Evolutionary conservation across 1,139 yeast genomes (phyloP), one percentile per base, ranked within the genome.

Genomic region (Debaryomyces sp.): DNA sequence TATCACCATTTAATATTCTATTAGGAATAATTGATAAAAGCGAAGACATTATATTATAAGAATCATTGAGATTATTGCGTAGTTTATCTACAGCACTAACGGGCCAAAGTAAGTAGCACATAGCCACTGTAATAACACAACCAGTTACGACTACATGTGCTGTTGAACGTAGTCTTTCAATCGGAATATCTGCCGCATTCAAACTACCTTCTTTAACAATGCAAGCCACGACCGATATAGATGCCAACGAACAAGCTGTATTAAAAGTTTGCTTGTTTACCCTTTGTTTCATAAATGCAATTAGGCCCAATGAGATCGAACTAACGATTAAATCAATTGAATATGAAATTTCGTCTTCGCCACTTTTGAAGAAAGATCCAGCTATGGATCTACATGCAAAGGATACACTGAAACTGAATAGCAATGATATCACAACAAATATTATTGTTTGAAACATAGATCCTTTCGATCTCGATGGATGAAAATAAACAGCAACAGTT

Each of bases 401-500:
- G 2, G 89, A 80, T 5, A 85, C 77, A 0, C 75, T 53, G 44
- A 86, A 78, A 44, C 87, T 80, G 68, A 78, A 88, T 1, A 71
- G 49, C 17, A 89, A 66, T 0, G 92, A 76, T 4, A 80, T 53
- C 0, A 76, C 57, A 10, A 85, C 94, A 67, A 81, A 89, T 41
- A 81, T 60, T 21, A 87, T 65, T 8, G 91, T 83, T 61, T 89
- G 91, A 50, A 84, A 80, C 95, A 89, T 89, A 22, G 89, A 82
- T 0, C 96, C 96, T 49, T 82, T 80, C 1, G 95, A 79, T 46
- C 96, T 67, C 2, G 92, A 81, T 0, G 96, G 94, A 59, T 89
- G 95, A 70, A 89, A 89, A 64, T 89, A 89, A 2, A 89, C 95
- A 1, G 89, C 88, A 15, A 86, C 87, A 0, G 96, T 89, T 22